phyloP scores from a whole-genome alignment of 495 filamentous ascomycete species.

The Hyaloscypha variabilis region DNA sequence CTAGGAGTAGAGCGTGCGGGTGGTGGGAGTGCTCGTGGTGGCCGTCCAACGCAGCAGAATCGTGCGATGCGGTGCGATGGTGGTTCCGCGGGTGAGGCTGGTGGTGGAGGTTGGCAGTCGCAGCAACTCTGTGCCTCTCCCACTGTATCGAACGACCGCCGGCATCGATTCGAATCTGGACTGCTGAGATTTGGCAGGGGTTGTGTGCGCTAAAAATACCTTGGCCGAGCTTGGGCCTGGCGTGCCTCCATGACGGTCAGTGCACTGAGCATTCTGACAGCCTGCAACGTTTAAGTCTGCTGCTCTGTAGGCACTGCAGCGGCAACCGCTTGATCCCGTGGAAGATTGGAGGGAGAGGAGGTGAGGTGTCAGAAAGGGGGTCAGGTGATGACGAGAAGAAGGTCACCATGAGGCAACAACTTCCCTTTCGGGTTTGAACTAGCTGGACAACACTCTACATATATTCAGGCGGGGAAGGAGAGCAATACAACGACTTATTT shows the following conservation, averaged over 20 bases:
- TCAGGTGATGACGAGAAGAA: background rate
- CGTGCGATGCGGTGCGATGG: background rate
- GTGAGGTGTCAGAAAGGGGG: background rate
- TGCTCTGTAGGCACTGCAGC: background rate
- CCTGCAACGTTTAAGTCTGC: background rate
- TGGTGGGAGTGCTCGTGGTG: background rate
- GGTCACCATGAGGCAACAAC: background rate
- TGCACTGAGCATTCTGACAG: background rate
- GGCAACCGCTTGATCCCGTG: background rate
- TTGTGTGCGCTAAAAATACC: background rate
- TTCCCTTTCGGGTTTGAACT: background rate
- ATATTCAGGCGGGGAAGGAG: background rate
- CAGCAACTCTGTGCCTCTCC: background rate
- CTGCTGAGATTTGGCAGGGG: background rate
- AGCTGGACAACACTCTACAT: background rate
- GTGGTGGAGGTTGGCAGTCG: background rate
- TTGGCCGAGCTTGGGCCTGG: too few relatives aligned
- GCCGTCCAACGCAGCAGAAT: background rate
- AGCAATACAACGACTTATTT: background rate
- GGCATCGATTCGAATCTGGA: constrained; percentile 5
- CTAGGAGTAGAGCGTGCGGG: background rate
- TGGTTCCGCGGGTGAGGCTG: background rate
- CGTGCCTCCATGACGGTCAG: background rate
- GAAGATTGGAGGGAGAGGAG: background rate
- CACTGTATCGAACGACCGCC: background rate